Conservation (phyloP, 805 yeast genomes). For the Nematodospora valgi region DNA sequence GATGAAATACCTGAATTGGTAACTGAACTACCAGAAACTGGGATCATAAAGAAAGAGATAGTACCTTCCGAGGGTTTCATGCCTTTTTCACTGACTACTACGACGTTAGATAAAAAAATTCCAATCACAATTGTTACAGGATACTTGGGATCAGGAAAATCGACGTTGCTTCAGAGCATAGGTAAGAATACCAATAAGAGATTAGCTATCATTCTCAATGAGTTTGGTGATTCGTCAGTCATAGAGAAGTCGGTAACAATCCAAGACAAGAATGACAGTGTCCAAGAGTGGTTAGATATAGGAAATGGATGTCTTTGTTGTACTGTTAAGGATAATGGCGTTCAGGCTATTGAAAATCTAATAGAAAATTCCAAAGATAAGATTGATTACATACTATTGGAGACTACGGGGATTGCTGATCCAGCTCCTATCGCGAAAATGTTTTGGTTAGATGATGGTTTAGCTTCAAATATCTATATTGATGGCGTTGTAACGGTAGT, state of each 20-base stretch:
- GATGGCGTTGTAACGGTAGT: conserved; percentile 91
- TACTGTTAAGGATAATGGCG: conserved; percentile 93
- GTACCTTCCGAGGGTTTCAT: not conserved
- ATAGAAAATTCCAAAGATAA: conserved; percentile 65
- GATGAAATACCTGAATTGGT: conserved; percentile 37
- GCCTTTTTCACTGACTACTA: conserved; percentile 12
- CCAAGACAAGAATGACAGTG: conserved; percentile 44
- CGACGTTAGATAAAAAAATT: conserved; percentile 44
- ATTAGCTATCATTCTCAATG: conserved; percentile 88
- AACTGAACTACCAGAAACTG: conserved; percentile 14
- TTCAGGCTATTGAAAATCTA: conserved; percentile 85
- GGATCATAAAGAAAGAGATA: conserved; percentile 1
- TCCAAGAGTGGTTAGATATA: conserved; percentile 92
- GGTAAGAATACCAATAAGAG: conserved; percentile 67
- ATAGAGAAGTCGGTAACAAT: conserved; percentile 86
- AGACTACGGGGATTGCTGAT: conserved; percentile 95
- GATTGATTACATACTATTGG: conserved; percentile 88
- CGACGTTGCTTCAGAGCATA: conserved; percentile 74
- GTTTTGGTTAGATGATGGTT: conserved; percentile 96
- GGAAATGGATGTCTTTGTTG: conserved; percentile 98
- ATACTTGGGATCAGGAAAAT: conserved; percentile 91
- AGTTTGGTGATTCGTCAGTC: conserved; percentile 86
- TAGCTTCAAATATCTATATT: conserved; percentile 77
- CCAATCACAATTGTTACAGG: conserved; percentile 95
- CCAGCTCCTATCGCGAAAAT: conserved; percentile 96